Conservation (phyloP, 2,329 filamentous ascomycete genomes). For the Dichotomopilus funicola region DNA sequence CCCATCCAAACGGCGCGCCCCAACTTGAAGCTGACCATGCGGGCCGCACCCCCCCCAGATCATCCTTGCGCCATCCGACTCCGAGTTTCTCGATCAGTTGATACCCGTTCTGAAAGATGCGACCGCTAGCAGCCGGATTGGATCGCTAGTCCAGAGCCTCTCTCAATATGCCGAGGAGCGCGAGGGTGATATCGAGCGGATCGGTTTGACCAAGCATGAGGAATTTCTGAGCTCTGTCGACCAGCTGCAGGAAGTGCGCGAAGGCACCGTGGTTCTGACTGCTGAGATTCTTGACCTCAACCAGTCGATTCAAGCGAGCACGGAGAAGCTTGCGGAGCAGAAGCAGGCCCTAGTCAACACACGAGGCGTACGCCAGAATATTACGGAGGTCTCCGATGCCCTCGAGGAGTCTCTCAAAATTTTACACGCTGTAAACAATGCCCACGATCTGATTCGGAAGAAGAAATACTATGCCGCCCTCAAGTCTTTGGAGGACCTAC, state of each 20-base stretch:
- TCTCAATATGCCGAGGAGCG: slow-evolving; percentile 78
- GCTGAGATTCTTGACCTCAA: slow-evolving; percentile 88
- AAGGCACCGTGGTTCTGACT: slow-evolving; percentile 83
- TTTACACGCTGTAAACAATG: slow-evolving; percentile 84
- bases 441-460: slow-evolving; percentile 82
- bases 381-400: slow-evolving; percentile 84
- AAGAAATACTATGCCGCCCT: slow-evolving; percentile 95
- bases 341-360: slow-evolving; percentile 94
- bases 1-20: not conserved
- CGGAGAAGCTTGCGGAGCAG: slow-evolving; percentile 87
- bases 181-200: slow-evolving; percentile 85
- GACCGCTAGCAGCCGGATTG: slow-evolving; percentile 64
- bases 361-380: slow-evolving; percentile 85
- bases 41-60: slow-evolving; percentile 51
- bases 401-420: slow-evolving; percentile 89
- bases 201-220: slow-evolving; percentile 93
- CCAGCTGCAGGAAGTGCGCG: slow-evolving; percentile 83
- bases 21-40: not conserved
- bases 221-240: slow-evolving; percentile 93
- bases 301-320: slow-evolving; percentile 90
- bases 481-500: slow-evolving; percentile 87
- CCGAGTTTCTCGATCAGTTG: slow-evolving; percentile 91
- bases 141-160: slow-evolving; percentile 69
- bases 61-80: slow-evolving; percentile 82
- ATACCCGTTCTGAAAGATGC: slow-evolving; percentile 93